These are phyloP conservation scores for Xylaria flabelliformis DNA, from an alignment of 495 filamentous ascomycete species.

Conservation along the genomic window DNA sequence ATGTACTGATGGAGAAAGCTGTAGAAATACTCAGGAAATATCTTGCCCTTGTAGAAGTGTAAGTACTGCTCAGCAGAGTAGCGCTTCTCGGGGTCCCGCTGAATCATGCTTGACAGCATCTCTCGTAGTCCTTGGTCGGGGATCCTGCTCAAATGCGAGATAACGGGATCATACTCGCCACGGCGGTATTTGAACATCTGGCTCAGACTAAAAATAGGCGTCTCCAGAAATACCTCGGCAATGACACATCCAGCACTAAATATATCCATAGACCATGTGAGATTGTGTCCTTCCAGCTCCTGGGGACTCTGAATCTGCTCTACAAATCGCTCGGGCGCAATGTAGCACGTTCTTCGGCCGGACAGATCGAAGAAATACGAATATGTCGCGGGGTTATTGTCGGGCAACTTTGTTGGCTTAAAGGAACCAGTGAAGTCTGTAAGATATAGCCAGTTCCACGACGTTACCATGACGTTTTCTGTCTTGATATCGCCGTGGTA, in stretches of 20 bases:
- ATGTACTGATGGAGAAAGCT: constrained; percentile 97
- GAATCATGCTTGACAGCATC: constrained; percentile 93
- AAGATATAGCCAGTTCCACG: constrained; percentile 99
- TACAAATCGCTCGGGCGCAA: constrained; percentile 92
- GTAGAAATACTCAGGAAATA: constrained; percentile 96
- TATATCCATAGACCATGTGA: constrained; percentile 94
- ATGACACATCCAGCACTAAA: constrained; percentile 98
- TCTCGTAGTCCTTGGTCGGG: constrained; percentile 86
- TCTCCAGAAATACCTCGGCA: constrained; percentile 95
- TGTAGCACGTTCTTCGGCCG: constrained; percentile 90
- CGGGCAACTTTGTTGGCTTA: constrained; percentile 92
- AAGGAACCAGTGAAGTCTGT: constrained; percentile 95
- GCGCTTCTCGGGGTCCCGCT: constrained; percentile 85
- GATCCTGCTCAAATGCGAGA: constrained; percentile 81
- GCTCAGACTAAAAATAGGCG: constrained; percentile 88
- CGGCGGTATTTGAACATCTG: constrained; percentile 94
- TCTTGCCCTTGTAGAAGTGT: constrained; percentile 87
- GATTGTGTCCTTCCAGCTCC: constrained; percentile 48
- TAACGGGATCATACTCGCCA: constrained; percentile 87
- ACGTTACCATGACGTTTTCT: constrained; percentile 94
- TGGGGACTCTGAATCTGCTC: constrained; percentile 61
- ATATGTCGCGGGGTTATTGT: constrained; percentile 97
- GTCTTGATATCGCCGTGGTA: constrained; percentile 99
- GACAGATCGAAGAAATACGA: constrained; percentile 98
- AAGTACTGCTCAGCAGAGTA: constrained; percentile 95